Conservation (phyloP, 169 alveolate genomes). For the Plasmodium relictum region DNA sequence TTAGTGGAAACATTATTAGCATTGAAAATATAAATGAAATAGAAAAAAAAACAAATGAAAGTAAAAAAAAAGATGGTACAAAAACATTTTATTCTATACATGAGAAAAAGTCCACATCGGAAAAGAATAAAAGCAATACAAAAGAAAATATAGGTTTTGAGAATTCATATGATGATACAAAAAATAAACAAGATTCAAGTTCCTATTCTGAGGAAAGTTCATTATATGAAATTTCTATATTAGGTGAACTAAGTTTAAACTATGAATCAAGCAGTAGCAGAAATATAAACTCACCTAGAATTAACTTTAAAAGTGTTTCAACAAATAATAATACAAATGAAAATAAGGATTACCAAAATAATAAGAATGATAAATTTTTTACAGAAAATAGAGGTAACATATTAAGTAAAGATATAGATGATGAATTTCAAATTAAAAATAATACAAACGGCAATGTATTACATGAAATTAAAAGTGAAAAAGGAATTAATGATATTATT, state of each 20-base stretch:
- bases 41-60: slow-evolving; percentile 10
- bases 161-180: not conserved
- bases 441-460: too few species aligned
- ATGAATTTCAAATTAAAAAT: too few species aligned
- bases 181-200: slow-evolving; percentile 3
- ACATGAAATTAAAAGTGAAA: too few species aligned
- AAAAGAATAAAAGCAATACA: not conserved
- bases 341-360: not conserved
- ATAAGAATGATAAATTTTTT: not conserved
- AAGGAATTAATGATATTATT: too few species aligned
- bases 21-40: slow-evolving; percentile 2
- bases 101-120: not conserved
- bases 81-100: not conserved
- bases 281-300: not conserved
- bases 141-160: not conserved
- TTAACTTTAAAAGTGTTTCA: not conserved
- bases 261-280: slow-evolving; percentile 17
- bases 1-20: slow-evolving; percentile 27
- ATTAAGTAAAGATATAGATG: too few species aligned
- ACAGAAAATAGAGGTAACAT: not conserved
- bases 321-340: not conserved
- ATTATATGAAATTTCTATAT: slow-evolving; percentile 32
- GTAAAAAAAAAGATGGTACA: not conserved
- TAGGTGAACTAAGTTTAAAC: slow-evolving; percentile 41
- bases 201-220: slow-evolving; percentile 38